These are phyloP conservation scores for Penstemon davidsonii DNA, from an alignment of 257 asterid genomes.

Conservation along the genomic window DNA sequence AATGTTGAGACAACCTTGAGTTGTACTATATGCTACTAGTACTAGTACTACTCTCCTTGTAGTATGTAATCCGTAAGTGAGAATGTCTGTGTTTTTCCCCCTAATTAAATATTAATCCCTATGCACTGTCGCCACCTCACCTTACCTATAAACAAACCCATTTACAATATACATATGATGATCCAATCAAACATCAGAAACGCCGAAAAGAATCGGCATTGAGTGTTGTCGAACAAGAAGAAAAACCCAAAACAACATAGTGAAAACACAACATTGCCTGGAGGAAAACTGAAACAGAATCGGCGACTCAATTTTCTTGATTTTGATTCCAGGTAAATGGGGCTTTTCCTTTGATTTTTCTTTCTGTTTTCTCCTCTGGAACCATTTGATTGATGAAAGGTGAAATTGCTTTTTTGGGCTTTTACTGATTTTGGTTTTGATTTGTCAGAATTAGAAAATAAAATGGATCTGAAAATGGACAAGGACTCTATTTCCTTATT, in stretches of 20 bases:
- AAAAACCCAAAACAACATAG: constrained; percentile 23
- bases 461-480: constrained; percentile 29
- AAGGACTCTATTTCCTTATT: not conserved
- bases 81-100: constrained; percentile 38
- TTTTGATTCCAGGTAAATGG: constrained; percentile 36
- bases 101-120: constrained; percentile 24
- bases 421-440: constrained; percentile 2
- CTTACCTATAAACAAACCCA: constrained; percentile 25
- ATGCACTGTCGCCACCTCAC: constrained; percentile 21
- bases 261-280: not conserved
- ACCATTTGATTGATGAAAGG: constrained; percentile 16
- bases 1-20: no score
- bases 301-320: not conserved
- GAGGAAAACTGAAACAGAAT: constrained; percentile 3
- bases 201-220: constrained; percentile 35
- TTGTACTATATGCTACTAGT: no score
- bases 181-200: constrained; percentile 20
- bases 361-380: not conserved
- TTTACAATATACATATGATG: constrained; percentile 23
- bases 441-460: constrained; percentile 21
- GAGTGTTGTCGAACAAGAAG: not conserved
- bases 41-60: no score
- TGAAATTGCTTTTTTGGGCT: constrained; percentile 9
- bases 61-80: constrained; percentile 13
- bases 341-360: constrained; percentile 5